These are phyloP conservation scores for Amphirosellinia nigrospora DNA, from an alignment of 495 filamentous ascomycete genomes.

Conservation along the genomic window DNA sequence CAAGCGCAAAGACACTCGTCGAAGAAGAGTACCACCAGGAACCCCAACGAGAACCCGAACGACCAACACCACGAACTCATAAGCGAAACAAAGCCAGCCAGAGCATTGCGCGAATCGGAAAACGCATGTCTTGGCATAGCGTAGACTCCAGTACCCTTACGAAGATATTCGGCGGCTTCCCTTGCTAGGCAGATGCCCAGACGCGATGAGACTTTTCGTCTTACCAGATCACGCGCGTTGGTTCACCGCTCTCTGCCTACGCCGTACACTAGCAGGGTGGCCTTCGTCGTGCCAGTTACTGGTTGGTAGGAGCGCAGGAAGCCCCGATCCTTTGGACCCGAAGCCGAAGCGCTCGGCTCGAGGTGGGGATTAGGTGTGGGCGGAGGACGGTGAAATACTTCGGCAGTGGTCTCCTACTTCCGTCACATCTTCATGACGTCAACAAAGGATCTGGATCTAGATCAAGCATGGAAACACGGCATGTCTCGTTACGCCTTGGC, in stretches of 20 bases:
- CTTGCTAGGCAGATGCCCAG: constrained; percentile 7
- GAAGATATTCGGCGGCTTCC: constrained; percentile 7
- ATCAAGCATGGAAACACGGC: too few species aligned
- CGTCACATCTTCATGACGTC: too few species aligned
- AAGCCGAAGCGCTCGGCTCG: neutral
- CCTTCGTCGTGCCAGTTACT: neutral
- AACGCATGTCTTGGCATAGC: constrained; percentile 18
- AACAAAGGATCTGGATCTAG: neutral
- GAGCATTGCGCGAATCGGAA: constrained; percentile 16
- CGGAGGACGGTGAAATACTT: neutral
- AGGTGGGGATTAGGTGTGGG: neutral
- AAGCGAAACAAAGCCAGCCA: constrained; percentile 17
- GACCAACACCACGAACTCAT: neutral
- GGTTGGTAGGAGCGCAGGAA: neutral
- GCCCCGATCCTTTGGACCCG: neutral
- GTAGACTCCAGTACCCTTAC: constrained; percentile 10
- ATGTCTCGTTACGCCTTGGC: neutral
- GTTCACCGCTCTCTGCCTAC: neutral
- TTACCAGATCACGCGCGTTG: neutral
- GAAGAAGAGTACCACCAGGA: constrained; percentile 3
- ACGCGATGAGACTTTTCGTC: neutral
- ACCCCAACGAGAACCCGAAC: neutral
- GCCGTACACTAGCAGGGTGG: neutral
- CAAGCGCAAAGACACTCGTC: constrained; percentile 16
- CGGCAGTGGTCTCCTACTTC: neutral